Base-by-base conservation (phyloP, 768 basidiomycete genomes). In the Dentipellis fragilis region DNA sequence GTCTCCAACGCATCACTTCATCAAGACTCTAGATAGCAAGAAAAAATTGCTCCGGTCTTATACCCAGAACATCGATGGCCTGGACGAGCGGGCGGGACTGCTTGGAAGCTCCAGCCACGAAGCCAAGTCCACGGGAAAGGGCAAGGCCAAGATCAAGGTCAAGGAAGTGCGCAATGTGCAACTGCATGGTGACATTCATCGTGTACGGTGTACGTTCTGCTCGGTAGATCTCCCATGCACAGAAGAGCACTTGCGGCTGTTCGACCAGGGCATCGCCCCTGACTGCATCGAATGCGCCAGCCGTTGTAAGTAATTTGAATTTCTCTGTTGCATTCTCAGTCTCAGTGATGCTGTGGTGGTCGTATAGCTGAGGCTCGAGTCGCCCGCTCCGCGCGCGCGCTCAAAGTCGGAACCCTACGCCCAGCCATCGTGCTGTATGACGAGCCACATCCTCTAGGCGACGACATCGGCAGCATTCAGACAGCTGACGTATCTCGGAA, bases 51-150 rank as follows among this genome's bases (percentile, higher is more conserved):
- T 95, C 22, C 81, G 96, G 57, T 89, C 86, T 11, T 99, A 97
- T 68, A 97, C 96, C 1, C 96, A 99, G 71, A 99, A 99, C 67
- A 94, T 99, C 47, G 96, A 99, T 69, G 95, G 93, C 10, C 72
- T 99, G 11, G 96, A 99, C 66, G 86, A 84, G 63, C 75, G 77
- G 54, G 81, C 81, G 0, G 94, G 94, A 1, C 75, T 99, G 7
- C 70, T 81, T 38, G 79, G 88, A 46, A 83, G 77, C 57, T 80
- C 84, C 2, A 80, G 79, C 60, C 74, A 78, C 47, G 77, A 75
- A 8, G 77, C 73, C 55, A 73, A 66, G 55, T 68, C 68, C 0
- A 73, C 66, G 19, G 76, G 76, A n/a, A 88, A 85, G 64, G 83
- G 86, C 14, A 91, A 89, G 65, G 70, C 72, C 12, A 91, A 81